Evolutionary conservation across 176 grass and related monocot species (phyloP), one percentile per base, ranked within the genome.

Genomic region (Zea mays): DNA sequence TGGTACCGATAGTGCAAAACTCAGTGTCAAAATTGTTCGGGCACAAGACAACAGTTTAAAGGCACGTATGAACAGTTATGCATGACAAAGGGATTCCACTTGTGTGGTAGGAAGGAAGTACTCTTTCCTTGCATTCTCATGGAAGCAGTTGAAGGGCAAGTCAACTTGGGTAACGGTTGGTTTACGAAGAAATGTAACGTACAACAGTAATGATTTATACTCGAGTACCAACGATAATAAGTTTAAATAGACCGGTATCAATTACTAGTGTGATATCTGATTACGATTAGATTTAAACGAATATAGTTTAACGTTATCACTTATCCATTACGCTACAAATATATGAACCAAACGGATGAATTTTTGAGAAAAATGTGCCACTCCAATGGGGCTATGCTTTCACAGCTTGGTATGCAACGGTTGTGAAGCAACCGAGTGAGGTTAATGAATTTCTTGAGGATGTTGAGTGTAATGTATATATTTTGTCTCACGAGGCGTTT

Each of bases 301-400:
- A n/a, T n/a, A n/a, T n/a, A n/a, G n/a, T n/a, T n/a, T n/a, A n/a
- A n/a, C n/a, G n/a, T n/a, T n/a, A n/a, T n/a, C n/a, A n/a, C n/a
- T n/a, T n/a, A n/a, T n/a, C n/a, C n/a, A n/a, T n/a, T n/a, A n/a
- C n/a, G n/a, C n/a, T n/a, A n/a, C n/a, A n/a, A n/a, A n/a, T n/a
- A n/a, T n/a, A n/a, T n/a, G n/a, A n/a, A n/a, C n/a, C n/a, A n/a
- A n/a, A n/a, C n/a, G n/a, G n/a, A n/a, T n/a, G n/a, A n/a, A n/a
- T n/a, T n/a, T n/a, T n/a, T n/a, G n/a, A n/a, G n/a, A n/a, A n/a
- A 97, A 92, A 80, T 85, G 86, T 3, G 77, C 82, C 0, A 85
- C 91, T 72, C 73, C 91, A 33, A 97, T 97, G 94, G 94, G 94
- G 5, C 91, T 88, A 62, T 94, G 94, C 58, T 97, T 97, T n/a